These are phyloP conservation scores for Crithidia acanthocephali DNA, from an alignment of 208 protist species.

Conservation along the genomic window DNA sequence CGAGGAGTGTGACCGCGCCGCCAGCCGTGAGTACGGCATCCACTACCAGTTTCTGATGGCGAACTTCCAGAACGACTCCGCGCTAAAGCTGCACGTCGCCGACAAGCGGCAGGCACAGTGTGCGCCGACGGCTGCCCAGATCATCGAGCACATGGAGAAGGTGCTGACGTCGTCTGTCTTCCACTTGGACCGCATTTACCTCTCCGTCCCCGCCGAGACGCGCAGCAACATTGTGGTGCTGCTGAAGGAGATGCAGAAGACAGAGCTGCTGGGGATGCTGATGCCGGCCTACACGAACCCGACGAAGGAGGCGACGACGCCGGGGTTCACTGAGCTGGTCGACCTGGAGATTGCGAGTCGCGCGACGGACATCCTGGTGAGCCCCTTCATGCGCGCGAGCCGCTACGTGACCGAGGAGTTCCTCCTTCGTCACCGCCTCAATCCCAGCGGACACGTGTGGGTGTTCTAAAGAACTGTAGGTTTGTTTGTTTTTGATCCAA, in stretches of 20 bases:
- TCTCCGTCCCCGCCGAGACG: slow-evolving; percentile 32
- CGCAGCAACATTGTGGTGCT: slow-evolving; percentile 34
- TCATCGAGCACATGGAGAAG: slow-evolving; percentile 33
- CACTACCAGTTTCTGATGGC: slow-evolving; percentile 56
- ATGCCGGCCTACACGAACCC: slow-evolving; percentile 14
- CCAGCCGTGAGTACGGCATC: slow-evolving; percentile 29
- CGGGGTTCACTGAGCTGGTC: slow-evolving; percentile 41
- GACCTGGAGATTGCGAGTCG: slow-evolving; percentile 46
- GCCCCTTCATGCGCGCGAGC: slow-evolving; percentile 41
- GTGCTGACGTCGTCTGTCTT: background rate
- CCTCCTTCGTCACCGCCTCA: slow-evolving; percentile 45
- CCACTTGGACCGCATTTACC: slow-evolving; percentile 40
- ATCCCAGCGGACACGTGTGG: slow-evolving; percentile 31
- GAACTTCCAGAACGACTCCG: slow-evolving; percentile 37
- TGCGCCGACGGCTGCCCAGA: slow-evolving; percentile 36
- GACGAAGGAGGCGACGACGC: slow-evolving; percentile 5
- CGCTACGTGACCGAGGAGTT: slow-evolving; percentile 57
- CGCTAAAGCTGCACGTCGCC: slow-evolving; percentile 29
- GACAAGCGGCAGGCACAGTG: slow-evolving; percentile 39
- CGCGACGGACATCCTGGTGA: slow-evolving; percentile 44
- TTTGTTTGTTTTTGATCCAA: slow-evolving; percentile 1
- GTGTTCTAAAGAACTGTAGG: slow-evolving; percentile 42
- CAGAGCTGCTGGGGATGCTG: slow-evolving; percentile 24
- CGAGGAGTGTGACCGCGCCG: slow-evolving; percentile 27
- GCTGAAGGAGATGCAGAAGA: slow-evolving; percentile 20